Conservation (phyloP, 768 basidiomycete species). For the Strobilomyces confusus region DNA sequence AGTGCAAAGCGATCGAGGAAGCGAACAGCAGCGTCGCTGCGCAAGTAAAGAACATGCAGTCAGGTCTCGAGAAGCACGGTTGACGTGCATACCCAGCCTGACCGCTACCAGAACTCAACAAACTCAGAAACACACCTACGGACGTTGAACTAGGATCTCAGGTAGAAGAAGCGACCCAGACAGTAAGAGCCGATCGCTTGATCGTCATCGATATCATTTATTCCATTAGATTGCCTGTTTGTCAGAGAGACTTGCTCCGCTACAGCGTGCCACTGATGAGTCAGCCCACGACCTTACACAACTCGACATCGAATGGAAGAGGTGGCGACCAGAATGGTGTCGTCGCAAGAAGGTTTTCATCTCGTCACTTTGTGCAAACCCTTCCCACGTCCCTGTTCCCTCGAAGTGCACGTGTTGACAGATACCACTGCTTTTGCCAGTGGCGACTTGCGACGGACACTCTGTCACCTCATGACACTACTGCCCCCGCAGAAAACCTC, state of each 20-base stretch:
- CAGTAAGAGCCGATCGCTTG: constrained; percentile 42
- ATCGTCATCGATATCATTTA: constrained; percentile 3
- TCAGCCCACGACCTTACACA: constrained; percentile 65
- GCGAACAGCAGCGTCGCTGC: constrained; percentile 49
- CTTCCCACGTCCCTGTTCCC: not conserved
- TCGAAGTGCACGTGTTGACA: constrained; percentile 1
- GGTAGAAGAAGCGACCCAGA: constrained; percentile 45
- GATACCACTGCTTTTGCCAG: constrained; percentile 41
- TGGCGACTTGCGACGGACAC: constrained; percentile 70
- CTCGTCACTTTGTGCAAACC: constrained; percentile 23
- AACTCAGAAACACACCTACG: constrained; percentile 62
- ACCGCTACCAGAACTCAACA: constrained; percentile 53
- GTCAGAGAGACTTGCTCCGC: constrained; percentile 51
- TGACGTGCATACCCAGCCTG: not conserved
- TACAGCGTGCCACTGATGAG: constrained; percentile 59
- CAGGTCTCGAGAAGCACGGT: constrained; percentile 14
- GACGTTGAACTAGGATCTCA: constrained; percentile 59
- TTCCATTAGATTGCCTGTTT: constrained; percentile 47
- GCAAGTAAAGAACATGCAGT: constrained; percentile 45
- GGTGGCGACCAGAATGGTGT: constrained; percentile 81
- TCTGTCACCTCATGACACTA: constrained; percentile 60
- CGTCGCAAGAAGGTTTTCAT: constrained; percentile 68
- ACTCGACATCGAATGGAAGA: constrained; percentile 67
- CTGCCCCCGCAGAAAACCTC: constrained; percentile 67
- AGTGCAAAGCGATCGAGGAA: constrained; percentile 55